A percentile compares a stretch with the other conserved stretches of the same genome.
Conservation (phyloP, 305 asterid genomes). For the Stenogyne calaminthoides region DNA sequence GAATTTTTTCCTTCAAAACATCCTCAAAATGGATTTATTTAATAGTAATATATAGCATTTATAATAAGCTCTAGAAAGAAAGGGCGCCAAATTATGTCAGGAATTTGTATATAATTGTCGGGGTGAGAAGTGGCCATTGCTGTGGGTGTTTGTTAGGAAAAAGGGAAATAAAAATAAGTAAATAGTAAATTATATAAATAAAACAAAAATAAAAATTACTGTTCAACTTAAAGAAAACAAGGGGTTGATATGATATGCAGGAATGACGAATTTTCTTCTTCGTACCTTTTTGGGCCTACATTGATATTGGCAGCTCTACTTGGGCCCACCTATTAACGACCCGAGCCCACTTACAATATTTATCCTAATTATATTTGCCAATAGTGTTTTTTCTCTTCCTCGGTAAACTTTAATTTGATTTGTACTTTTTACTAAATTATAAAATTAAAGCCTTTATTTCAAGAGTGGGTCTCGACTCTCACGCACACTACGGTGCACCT, state of each 20-base stretch:
- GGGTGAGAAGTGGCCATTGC: conserved; percentile 30
- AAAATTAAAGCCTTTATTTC: too few species aligned
- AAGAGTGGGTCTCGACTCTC: too few species aligned
- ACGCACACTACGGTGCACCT: too few species aligned
- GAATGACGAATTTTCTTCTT: conserved; percentile 25
- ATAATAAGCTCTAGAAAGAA: neutral
- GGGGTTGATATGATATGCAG: neutral
- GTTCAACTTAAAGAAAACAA: conserved; percentile 14
- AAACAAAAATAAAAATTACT: neutral
- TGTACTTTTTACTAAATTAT: too few species aligned
- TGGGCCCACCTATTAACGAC: conserved; percentile 16
- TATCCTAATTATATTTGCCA: neutral
- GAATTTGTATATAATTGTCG: conserved; percentile 28
- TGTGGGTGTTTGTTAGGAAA: conserved; percentile 17
- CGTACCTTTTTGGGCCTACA: conserved; percentile 9
- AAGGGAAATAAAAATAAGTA: neutral
- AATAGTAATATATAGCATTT: too few species aligned
- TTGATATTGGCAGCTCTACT: neutral
- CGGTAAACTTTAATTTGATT: too few species aligned
- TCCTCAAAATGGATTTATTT: too few species aligned
- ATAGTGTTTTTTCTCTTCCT: neutral
- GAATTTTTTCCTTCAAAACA: too few species aligned
- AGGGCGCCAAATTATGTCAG: conserved; percentile 17
- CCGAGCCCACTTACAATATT: neutral
- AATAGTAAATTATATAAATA: neutral